These are phyloP conservation scores for Anethum foeniculum DNA, from an alignment of 140 eudicot species.

Conservation along the genomic window DNA sequence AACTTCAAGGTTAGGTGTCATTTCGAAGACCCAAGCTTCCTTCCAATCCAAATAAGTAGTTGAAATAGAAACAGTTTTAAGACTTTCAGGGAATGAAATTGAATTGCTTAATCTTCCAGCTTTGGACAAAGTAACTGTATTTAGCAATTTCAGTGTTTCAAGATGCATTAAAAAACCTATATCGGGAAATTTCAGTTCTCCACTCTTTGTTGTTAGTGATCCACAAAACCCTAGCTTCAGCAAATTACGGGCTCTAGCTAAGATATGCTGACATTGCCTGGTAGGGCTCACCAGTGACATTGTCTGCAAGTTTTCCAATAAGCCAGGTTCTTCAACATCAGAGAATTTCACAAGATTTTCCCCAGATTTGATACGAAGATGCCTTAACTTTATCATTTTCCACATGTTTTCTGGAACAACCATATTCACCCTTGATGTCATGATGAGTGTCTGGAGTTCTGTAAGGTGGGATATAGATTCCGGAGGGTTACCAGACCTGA, in stretches of 20 bases:
- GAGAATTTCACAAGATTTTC: slow-evolving; percentile 13
- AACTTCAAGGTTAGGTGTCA: slow-evolving; percentile 29
- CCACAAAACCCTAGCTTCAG: slow-evolving; percentile 29
- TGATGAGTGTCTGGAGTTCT: slow-evolving; percentile 22
- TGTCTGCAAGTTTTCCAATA: slow-evolving; percentile 20
- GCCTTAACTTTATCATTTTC: slow-evolving; percentile 19
- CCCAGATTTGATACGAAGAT: slow-evolving; percentile 20
- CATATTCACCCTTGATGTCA: slow-evolving; percentile 18
- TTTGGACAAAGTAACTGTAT: background rate
- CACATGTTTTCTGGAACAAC: slow-evolving; percentile 24
- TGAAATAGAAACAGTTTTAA: slow-evolving; percentile 20
- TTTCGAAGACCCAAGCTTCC: slow-evolving; percentile 5
- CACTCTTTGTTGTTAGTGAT: slow-evolving; percentile 14
- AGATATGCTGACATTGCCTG: slow-evolving; percentile 11
- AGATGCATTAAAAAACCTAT: slow-evolving; percentile 3
- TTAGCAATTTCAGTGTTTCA: slow-evolving; percentile 13
- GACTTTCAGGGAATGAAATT: slow-evolving; percentile 18
- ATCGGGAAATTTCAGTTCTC: slow-evolving; percentile 15
- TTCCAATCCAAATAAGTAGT: too few relatives aligned
- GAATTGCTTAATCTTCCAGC: slow-evolving; percentile 7
- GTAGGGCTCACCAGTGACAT: slow-evolving; percentile 23
- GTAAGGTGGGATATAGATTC: slow-evolving; percentile 25
- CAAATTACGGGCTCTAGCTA: slow-evolving; percentile 20
- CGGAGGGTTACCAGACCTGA: slow-evolving; percentile 25
- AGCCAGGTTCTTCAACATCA: background rate